Base-by-base conservation (phyloP, 768 basidiomycete genomes). In the Collybia mongolica region DNA sequence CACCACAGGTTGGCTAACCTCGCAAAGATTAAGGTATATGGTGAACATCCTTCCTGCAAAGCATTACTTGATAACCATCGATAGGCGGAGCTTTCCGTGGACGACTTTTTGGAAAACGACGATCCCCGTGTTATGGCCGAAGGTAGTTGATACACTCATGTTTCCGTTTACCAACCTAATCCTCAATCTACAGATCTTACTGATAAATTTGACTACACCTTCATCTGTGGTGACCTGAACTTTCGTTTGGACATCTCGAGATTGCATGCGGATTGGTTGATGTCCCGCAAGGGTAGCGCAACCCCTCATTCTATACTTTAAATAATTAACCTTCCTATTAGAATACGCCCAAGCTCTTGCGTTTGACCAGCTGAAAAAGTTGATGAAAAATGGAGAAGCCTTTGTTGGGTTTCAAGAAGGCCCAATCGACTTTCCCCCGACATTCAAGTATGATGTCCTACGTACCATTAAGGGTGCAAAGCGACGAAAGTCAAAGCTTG, bases 261-360 rank as follows among this genome's bases (percentile, higher is more conserved):
- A 15, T 69, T 95, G 11, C 95, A 98, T 61, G 94, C 94, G 3
- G 95, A 98, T 66, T 97, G 94, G 93, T 72, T 98, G 3, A 84
- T 95, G 52, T 82, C 90, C 20, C 81, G 83, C 29, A 84, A 85
- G 73, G 90, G 90, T 89, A 42, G 42, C 37, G 14, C 12, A 5
- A 18, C 42, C 8, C 17, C 22, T 6, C n/a, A n/a, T 40, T n/a
- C 18, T 39, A 18, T 14, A 17, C 6, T n/a, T 32, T 20, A 6
- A 20, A 24, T 19, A 38, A 22, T 44, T 24, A 37, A 45, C 35
- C 29, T 23, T 26, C 18, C 17, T 32, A 20, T 18, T 55, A 92
- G 92, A 95, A 17, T 98, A 90, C 57, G 71, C 74, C 1, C 88
- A 93, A 59, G 93, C 93, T 0, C 79, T 97, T 9, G 85, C 83